phyloP scores from a whole-genome alignment of 2,329 filamentous ascomycete species.

The Cytospora piceicola region DNA sequence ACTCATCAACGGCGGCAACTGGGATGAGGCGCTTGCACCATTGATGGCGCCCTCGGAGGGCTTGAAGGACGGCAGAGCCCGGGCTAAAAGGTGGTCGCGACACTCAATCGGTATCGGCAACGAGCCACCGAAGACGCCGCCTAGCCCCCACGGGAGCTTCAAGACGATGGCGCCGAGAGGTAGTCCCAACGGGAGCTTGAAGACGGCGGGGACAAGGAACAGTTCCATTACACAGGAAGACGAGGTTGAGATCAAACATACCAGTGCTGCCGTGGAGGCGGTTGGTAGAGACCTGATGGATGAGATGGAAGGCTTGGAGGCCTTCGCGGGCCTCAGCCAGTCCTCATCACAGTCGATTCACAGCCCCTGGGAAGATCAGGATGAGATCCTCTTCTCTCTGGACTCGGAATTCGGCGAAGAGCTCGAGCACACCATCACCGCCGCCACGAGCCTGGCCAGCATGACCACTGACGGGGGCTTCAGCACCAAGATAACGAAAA shows the following conservation, averaged over 20 bases:
- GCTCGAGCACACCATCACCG: constrained; percentile 11
- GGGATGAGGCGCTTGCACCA: constrained; percentile 81
- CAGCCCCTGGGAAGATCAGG: constrained; percentile 20
- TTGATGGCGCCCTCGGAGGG: constrained; percentile 54
- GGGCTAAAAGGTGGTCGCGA: constrained; percentile 47
- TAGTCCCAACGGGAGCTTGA: constrained; percentile 34
- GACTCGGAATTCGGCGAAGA: constrained; percentile 25
- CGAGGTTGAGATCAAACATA: constrained; percentile 29
- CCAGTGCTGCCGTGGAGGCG: constrained; percentile 55
- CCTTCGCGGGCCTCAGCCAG: constrained; percentile 22
- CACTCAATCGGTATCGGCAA: constrained; percentile 41
- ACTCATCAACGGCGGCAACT: constrained; percentile 69
- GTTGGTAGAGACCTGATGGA: constrained; percentile 54
- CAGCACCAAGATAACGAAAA: constrained; percentile 49
- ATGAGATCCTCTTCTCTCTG: constrained; percentile 21
- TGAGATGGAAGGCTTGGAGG: constrained; percentile 44
- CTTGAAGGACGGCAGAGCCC: constrained; percentile 41
- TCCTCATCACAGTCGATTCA: constrained; percentile 15
- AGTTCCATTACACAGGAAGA: constrained; percentile 27
- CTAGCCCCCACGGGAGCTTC: constrained; percentile 35
- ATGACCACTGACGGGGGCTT: constrained; percentile 38
- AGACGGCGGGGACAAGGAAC: constrained; percentile 25
- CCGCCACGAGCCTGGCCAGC: constrained; percentile 33
- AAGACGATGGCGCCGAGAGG: constrained; percentile 28
- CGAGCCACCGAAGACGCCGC: constrained; percentile 36